phyloP scores from a whole-genome alignment of 192 early-diverging fungal species.

The Coemansia sp. region DNA sequence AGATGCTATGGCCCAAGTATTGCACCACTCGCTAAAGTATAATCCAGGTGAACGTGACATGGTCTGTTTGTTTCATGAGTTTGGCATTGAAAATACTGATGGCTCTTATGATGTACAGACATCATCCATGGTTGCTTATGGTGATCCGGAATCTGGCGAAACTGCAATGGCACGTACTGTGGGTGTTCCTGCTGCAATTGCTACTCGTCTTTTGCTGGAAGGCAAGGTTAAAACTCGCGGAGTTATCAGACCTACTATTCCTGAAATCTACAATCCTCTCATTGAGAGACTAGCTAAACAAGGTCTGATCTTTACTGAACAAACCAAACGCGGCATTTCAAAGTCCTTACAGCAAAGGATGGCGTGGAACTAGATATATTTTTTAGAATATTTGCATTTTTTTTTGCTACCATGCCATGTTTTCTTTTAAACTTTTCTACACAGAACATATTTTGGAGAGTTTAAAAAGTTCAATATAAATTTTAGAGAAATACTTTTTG shows the following conservation, averaged over 20 bases:
- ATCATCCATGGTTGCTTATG: conserved; percentile 70
- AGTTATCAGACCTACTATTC: conserved; percentile 63
- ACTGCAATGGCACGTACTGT: conserved; percentile 86
- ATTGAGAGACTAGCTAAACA: conserved; percentile 61
- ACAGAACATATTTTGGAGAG: no score
- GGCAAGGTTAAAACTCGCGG: conserved; percentile 57
- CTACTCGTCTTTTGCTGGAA: conserved; percentile 66
- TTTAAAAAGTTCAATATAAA: no score
- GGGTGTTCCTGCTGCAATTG: conserved; percentile 76
- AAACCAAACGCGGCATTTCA: conserved; percentile 19
- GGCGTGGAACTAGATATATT: conserved; percentile 23
- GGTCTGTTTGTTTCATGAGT: conserved; percentile 93
- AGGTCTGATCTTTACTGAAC: conserved; percentile 67
- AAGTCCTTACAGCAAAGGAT: conserved; percentile 44
- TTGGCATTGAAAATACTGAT: conserved; percentile 72
- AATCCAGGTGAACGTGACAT: conserved; percentile 82
- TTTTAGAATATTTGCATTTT: neutral
- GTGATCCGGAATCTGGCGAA: conserved; percentile 53
- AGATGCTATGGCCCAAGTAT: conserved; percentile 80
- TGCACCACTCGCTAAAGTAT: conserved; percentile 79
- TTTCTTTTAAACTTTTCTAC: no score
- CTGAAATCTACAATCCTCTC: conserved; percentile 71
- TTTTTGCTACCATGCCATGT: no score
- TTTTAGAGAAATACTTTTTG: no score
- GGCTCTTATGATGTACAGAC: conserved; percentile 62